Evolutionary conservation across 192 early-diverging fungal genomes (phyloP).

Genomic region (Coemansia aciculifera): DNA sequence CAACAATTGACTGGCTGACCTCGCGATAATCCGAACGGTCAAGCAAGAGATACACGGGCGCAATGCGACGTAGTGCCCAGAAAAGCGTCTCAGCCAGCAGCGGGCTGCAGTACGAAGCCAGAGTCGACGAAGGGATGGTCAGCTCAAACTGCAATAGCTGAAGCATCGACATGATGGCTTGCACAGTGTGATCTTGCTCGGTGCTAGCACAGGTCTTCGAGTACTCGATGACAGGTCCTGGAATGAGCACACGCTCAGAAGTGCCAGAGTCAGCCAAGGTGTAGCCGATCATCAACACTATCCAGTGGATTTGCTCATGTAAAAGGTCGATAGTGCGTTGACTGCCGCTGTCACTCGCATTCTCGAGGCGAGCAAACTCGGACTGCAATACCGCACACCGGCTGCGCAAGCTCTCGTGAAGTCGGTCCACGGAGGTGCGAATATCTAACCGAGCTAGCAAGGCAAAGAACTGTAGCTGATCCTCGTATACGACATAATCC

Average conservation of each 20-base stretch:
- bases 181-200: slow-evolving; percentile 37
- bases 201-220: slow-evolving; percentile 17
- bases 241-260: slow-evolving; percentile 50
- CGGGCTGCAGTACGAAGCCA: slow-evolving; percentile 34
- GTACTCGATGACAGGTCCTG: slow-evolving; percentile 26
- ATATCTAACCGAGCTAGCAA: slow-evolving; percentile 46
- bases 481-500: slow-evolving; percentile 53
- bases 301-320: slow-evolving; percentile 53
- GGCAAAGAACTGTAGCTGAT: slow-evolving; percentile 53
- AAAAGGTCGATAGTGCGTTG: slow-evolving; percentile 44
- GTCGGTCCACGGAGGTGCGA: slow-evolving; percentile 30
- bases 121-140: slow-evolving; percentile 20
- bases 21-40: slow-evolving; percentile 40
- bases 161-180: slow-evolving; percentile 39
- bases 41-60: slow-evolving; percentile 41
- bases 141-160: slow-evolving; percentile 47
- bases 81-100: slow-evolving; percentile 50
- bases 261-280: slow-evolving; percentile 42
- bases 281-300: slow-evolving; percentile 45
- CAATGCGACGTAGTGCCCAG: slow-evolving; percentile 48
- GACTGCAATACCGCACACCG: slow-evolving; percentile 38
- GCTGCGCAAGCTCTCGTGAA: slow-evolving; percentile 37
- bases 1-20: slow-evolving; percentile 21
- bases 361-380: slow-evolving; percentile 27
- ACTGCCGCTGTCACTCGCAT: slow-evolving; percentile 11